phyloP scores from a whole-genome alignment of 1,284 basidiomycete genomes.

The Leccinum laetum region DNA sequence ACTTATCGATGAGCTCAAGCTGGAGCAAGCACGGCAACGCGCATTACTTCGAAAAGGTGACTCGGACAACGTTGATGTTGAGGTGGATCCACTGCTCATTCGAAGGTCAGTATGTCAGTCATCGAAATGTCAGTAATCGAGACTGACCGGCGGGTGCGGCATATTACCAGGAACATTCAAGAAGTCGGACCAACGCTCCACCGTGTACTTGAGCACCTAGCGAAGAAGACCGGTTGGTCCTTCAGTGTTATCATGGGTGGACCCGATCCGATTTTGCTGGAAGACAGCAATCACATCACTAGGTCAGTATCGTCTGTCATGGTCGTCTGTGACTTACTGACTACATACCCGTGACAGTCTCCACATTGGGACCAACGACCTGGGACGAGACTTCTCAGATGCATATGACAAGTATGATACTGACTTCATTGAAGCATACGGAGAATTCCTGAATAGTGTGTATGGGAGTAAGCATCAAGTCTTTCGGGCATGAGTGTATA shows the following conservation, averaged over 20 bases:
- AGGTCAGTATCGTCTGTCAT: neutral
- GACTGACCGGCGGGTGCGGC: neutral
- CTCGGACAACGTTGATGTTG: neutral
- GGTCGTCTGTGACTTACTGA: neutral
- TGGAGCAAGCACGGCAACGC: neutral
- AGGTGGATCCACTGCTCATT: neutral
- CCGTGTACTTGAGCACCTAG: neutral
- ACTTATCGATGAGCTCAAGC: neutral
- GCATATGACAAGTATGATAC: neutral
- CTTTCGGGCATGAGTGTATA: neutral
- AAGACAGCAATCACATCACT: conserved; percentile 1
- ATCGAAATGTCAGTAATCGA: neutral
- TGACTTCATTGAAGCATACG: neutral
- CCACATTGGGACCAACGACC: neutral
- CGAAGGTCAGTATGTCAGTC: neutral
- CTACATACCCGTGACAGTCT: neutral
- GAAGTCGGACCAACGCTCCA: neutral
- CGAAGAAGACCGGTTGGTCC: neutral
- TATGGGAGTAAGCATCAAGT: neutral
- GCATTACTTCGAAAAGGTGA: neutral
- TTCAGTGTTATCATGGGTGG: neutral
- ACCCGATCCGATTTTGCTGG: neutral
- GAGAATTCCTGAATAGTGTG: neutral
- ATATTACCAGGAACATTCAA: neutral
- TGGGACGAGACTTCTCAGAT: neutral